Percentiles rank a stretch among this genome's conserved stretches.
phyloP scores from a whole-genome alignment of 2,329 filamentous ascomycete genomes.

The Ceratocystis destructans region DNA sequence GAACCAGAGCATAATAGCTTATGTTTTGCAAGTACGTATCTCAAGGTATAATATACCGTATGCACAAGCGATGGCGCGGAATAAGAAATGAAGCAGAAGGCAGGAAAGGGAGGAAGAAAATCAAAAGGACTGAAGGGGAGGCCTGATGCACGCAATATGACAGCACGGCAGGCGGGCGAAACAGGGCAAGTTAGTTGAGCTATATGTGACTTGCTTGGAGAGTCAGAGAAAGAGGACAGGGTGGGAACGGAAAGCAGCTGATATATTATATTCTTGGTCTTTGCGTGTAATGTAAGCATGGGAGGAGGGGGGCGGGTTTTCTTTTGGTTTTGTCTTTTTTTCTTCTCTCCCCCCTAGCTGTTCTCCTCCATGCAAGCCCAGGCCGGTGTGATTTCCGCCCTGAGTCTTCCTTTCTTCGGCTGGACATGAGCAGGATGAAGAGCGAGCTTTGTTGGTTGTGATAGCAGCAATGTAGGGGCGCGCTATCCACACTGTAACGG shows the following conservation, averaged over 20 bases:
- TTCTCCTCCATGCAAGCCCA: neutral
- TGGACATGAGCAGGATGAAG: neutral
- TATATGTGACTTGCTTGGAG: no score
- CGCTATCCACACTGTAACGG: no score
- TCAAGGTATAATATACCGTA: no score
- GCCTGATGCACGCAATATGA: neutral
- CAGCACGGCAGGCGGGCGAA: neutral
- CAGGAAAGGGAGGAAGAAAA: no score
- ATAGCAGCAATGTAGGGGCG: neutral
- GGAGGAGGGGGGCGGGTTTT: neutral
- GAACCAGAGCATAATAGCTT: conserved; percentile 33
- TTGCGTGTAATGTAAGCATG: neutral
- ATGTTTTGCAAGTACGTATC: conserved; percentile 6
- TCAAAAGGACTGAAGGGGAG: neutral
- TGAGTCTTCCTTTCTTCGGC: neutral
- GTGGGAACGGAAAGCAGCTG: neutral
- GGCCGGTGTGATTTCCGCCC: neutral
- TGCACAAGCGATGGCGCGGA: no score
- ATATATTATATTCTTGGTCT: neutral
- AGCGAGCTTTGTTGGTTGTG: neutral
- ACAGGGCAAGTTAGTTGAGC: no score
- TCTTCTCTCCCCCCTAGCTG: neutral
- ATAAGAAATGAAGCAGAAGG: no score
- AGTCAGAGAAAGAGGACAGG: neutral
- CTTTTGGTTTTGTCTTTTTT: neutral